These are phyloP conservation scores for Diaporthe nobilis DNA, from an alignment of 2,329 filamentous ascomycete genomes.

Conservation along the genomic window DNA sequence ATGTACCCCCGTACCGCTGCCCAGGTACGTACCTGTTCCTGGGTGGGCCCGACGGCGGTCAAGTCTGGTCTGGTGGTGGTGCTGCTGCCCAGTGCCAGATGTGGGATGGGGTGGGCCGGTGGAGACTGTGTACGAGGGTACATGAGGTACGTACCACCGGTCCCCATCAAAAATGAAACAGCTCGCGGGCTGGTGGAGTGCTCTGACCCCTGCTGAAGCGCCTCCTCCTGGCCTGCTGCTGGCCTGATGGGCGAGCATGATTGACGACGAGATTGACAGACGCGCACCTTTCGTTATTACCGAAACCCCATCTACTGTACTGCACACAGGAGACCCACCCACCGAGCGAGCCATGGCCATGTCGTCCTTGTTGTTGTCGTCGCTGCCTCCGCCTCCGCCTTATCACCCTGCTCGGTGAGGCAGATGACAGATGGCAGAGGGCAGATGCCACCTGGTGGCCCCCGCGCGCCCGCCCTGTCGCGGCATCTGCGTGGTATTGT, in stretches of 20 bases:
- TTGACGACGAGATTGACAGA: conserved; percentile 32
- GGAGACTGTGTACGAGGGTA: conserved; percentile 20
- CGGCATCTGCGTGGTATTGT: conserved; percentile 26
- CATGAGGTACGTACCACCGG: not conserved
- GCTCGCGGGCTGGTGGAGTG: conserved; percentile 15
- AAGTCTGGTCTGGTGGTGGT: conserved; percentile 15
- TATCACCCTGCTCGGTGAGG: not conserved
- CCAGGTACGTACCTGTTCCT: conserved; percentile 38
- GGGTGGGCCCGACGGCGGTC: conserved; percentile 28
- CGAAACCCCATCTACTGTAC: conserved; percentile 33
- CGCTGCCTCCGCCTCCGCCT: conserved; percentile 13
- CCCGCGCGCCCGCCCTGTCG: conserved; percentile 31
- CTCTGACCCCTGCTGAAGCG: conserved; percentile 33
- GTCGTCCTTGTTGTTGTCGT: not conserved
- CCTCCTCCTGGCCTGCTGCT: conserved; percentile 30
- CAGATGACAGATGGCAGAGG: conserved; percentile 2
- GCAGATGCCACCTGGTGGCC: conserved; percentile 26
- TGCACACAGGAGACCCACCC: conserved; percentile 13
- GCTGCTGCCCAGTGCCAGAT: conserved; percentile 27
- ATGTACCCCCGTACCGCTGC: conserved; percentile 23
- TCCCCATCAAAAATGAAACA: conserved; percentile 41
- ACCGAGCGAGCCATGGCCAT: conserved; percentile 6
- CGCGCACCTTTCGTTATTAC: conserved; percentile 42
- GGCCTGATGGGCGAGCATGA: conserved; percentile 38
- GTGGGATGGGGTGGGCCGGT: conserved; percentile 19